Percentiles rank a stretch among this genome's conserved stretches.
Evolutionary conservation across 257 asterid species (phyloP).

Genomic region (Gentiana straminea): DNA sequence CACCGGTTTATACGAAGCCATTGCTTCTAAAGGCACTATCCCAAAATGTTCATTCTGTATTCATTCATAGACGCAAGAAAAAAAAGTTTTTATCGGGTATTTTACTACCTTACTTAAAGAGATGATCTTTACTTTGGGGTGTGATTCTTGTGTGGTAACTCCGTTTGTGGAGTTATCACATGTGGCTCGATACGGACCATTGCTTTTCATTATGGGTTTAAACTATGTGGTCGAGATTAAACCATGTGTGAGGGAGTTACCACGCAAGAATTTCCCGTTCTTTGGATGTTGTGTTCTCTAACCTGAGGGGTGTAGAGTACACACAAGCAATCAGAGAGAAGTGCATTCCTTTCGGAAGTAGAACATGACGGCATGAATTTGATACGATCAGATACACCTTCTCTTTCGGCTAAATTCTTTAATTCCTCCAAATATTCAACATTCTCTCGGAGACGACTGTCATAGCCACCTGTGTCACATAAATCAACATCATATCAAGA

Average conservation of each 20-base stretch:
- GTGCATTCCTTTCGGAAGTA: slow-evolving; percentile 62
- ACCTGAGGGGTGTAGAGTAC: slow-evolving; percentile 90
- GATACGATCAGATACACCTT: slow-evolving; percentile 55
- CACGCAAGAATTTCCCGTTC: too few species aligned
- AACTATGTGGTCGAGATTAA: not conserved
- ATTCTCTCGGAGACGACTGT: slow-evolving; percentile 76
- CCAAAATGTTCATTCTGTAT: slow-evolving; percentile 92
- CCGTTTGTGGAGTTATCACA: too few species aligned
- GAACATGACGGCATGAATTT: slow-evolving; percentile 80
- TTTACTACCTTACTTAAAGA: not conserved
- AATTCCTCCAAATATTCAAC: slow-evolving; percentile 80
- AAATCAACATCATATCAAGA: not conserved
- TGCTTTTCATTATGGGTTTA: too few species aligned
- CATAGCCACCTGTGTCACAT: slow-evolving; percentile 68
- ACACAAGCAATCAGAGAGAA: slow-evolving; percentile 69
- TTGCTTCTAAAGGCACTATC: slow-evolving; percentile 93
- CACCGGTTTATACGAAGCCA: slow-evolving; percentile 93
- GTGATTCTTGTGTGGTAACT: too few species aligned
- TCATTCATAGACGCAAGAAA: not conserved
- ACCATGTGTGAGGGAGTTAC: not conserved
- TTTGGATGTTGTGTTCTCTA: not conserved
- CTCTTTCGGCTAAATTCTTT: slow-evolving; percentile 55
- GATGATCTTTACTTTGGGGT: not conserved
- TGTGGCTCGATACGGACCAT: too few species aligned
- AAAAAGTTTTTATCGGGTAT: not conserved